Evolutionary conservation across 2,329 filamentous ascomycete species (phyloP).

Genomic region (Pseudocercospora cruenta): DNA sequence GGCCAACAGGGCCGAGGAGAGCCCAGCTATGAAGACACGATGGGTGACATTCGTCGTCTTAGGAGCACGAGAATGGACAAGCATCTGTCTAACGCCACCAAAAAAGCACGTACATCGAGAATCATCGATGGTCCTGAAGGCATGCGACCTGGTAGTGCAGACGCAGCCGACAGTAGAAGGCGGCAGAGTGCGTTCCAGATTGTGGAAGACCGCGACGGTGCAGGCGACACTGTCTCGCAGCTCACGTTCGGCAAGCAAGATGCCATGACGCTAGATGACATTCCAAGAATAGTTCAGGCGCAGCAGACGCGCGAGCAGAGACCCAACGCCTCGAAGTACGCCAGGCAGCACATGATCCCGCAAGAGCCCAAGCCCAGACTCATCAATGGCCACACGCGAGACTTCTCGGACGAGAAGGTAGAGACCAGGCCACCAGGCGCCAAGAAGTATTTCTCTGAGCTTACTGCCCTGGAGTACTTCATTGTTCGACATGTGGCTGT

Average conservation of each 20-base stretch:
- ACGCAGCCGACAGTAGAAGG: conserved; percentile 48
- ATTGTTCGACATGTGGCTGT: conserved; percentile 95
- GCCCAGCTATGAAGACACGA: conserved; percentile 89
- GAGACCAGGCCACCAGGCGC: conserved; percentile 41
- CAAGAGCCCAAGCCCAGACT: conserved; percentile 70
- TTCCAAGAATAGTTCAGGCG: conserved; percentile 91
- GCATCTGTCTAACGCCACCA: conserved; percentile 88
- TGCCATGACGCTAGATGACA: conserved; percentile 91
- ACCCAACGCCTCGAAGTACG: conserved; percentile 76
- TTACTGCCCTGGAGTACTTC: conserved; percentile 94
- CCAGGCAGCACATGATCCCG: conserved; percentile 69
- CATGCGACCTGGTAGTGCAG: conserved; percentile 72
- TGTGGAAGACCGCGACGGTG: conserved; percentile 74
- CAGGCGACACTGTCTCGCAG: conserved; percentile 69
- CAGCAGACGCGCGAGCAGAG: conserved; percentile 92
- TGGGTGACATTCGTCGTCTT: conserved; percentile 90
- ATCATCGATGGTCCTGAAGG: conserved; percentile 89
- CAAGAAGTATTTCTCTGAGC: conserved; percentile 92
- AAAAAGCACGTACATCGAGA: conserved; percentile 84
- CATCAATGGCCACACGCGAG: conserved; percentile 70
- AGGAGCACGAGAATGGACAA: conserved; percentile 93
- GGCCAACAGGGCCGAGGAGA: conserved; percentile 58
- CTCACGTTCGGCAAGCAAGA: conserved; percentile 89
- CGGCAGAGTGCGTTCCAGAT: conserved; percentile 65
- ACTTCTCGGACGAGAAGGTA: conserved; percentile 62